Conservation (phyloP, 768 basidiomycete genomes). For the Mrakia gelida region DNA sequence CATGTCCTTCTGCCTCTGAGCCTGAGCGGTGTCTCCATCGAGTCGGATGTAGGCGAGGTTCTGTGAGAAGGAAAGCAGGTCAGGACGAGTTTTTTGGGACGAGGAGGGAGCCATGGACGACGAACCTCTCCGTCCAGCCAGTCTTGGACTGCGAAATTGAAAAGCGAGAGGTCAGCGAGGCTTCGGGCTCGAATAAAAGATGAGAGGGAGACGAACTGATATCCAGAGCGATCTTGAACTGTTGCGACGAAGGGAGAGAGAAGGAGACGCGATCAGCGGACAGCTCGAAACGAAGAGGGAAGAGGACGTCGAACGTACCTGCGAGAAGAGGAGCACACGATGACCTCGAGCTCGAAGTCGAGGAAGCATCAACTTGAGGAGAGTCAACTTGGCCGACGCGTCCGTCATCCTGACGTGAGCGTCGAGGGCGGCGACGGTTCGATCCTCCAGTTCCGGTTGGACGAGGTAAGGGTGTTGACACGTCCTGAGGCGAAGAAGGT, state of each 20-base stretch:
- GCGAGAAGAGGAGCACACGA: slow-evolving; percentile 85
- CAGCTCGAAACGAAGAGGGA: background rate
- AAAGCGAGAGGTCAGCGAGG: background rate
- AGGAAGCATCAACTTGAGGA: slow-evolving; percentile 71
- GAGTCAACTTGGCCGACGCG: slow-evolving; percentile 49
- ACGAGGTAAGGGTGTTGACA: slow-evolving; percentile 39
- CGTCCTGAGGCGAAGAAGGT: background rate
- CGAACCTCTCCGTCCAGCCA: slow-evolving; percentile 72
- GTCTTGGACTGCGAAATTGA: slow-evolving; percentile 60
- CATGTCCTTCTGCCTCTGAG: slow-evolving; percentile 86
- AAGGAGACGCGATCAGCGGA: background rate
- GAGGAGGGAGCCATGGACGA: background rate
- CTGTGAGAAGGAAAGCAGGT: background rate
- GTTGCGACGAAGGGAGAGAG: slow-evolving; percentile 4
- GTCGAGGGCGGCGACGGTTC: slow-evolving; percentile 54
- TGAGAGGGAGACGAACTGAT: slow-evolving; percentile 46
- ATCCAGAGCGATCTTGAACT: slow-evolving; percentile 86
- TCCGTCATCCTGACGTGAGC: slow-evolving; percentile 75
- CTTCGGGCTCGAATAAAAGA: background rate
- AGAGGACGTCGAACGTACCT: slow-evolving; percentile 52
- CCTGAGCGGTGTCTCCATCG: slow-evolving; percentile 85
- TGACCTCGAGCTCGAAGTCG: slow-evolving; percentile 80
- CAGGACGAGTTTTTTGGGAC: slow-evolving; percentile 54
- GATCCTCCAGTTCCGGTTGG: slow-evolving; percentile 67
- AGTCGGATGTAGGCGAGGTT: slow-evolving; percentile 28